Percentiles rank a stretch among this genome's conserved stretches.
Evolutionary conservation across 257 asterid genomes (phyloP).

Genomic region (Coffea eugenioides): DNA sequence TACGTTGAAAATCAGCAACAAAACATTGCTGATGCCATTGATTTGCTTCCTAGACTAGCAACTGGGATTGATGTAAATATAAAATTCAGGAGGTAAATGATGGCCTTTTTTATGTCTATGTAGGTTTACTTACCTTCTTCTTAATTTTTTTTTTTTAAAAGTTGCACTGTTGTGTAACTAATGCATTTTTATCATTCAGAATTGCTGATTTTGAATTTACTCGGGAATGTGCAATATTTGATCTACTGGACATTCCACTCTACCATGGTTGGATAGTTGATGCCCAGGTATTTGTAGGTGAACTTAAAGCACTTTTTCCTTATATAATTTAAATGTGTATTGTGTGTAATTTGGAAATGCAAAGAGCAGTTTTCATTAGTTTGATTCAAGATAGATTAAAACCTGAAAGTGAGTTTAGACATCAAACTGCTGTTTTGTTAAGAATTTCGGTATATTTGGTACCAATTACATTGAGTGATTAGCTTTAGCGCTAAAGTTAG

Average conservation of each 20-base stretch:
- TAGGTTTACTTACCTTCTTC: slow-evolving; percentile 7
- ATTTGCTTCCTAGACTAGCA: slow-evolving; percentile 90
- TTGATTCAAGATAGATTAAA: neutral
- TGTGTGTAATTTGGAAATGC: neutral
- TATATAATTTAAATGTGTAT: neutral
- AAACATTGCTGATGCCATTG: slow-evolving; percentile 92
- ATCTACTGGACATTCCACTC: slow-evolving; percentile 91
- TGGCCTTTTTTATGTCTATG: slow-evolving; percentile 11
- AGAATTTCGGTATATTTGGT: neutral
- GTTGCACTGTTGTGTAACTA: slow-evolving; percentile 19
- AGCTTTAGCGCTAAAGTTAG: neutral
- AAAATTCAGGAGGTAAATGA: slow-evolving; percentile 70
- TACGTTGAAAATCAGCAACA: slow-evolving; percentile 84
- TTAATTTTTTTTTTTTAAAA: neutral
- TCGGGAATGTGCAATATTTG: slow-evolving; percentile 94
- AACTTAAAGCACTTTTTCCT: slow-evolving; percentile 1
- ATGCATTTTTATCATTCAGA: slow-evolving; percentile 41
- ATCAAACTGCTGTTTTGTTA: neutral
- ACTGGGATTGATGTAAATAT: slow-evolving; percentile 96
- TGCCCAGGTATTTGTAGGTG: slow-evolving; percentile 65
- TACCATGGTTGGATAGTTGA: slow-evolving; percentile 99
- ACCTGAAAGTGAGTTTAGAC: neutral
- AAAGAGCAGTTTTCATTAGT: neutral
- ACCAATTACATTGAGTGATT: neutral
- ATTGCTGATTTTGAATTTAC: slow-evolving; percentile 97